Evolutionary conservation across 805 yeast species (phyloP).

Genomic region (Dipodascus geniculatus): DNA sequence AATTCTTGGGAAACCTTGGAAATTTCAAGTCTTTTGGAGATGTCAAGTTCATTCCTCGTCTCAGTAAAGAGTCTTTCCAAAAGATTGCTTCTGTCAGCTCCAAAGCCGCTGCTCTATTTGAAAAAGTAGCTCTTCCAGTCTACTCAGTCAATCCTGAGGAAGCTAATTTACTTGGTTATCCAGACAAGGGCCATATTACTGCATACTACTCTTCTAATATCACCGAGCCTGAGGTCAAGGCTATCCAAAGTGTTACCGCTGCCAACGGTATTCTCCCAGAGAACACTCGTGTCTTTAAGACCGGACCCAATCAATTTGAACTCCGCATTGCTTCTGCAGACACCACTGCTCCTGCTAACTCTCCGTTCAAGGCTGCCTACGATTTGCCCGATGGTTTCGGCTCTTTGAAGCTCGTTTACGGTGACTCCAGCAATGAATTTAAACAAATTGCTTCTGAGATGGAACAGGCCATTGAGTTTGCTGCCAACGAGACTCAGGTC

Average conservation of each 20-base stretch:
- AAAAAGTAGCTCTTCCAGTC: constrained; percentile 29
- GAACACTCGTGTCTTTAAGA: constrained; percentile 64
- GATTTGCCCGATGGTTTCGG: constrained; percentile 31
- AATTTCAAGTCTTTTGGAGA: constrained; percentile 84
- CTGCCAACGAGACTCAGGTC: constrained; percentile 62
- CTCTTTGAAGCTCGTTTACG: constrained; percentile 47
- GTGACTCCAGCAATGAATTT: constrained; percentile 68
- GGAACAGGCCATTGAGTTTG: constrained; percentile 43
- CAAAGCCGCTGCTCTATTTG: constrained; percentile 22
- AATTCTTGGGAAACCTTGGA: constrained; percentile 54
- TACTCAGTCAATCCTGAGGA: constrained; percentile 39
- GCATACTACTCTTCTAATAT: constrained; percentile 54
- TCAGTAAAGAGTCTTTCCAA: constrained; percentile 38
- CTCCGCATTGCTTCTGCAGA: constrained; percentile 60
- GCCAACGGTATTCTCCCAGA: constrained; percentile 58
- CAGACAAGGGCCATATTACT: constrained; percentile 63
- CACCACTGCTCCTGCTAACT: constrained; percentile 22
- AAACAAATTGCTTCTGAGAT: constrained; percentile 43
- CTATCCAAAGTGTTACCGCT: constrained; percentile 56
- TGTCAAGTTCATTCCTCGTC: constrained; percentile 66
- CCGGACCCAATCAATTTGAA: constrained; percentile 33
- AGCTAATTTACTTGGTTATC: constrained; percentile 58
- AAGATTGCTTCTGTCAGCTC: constrained; percentile 35
- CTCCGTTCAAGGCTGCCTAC: constrained; percentile 21
- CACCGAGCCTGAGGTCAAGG: constrained; percentile 50